Evolutionary conservation across 495 filamentous ascomycete species (phyloP), one percentile per base, ranked within the genome.

Genomic region (Cairneyella variabilis): DNA sequence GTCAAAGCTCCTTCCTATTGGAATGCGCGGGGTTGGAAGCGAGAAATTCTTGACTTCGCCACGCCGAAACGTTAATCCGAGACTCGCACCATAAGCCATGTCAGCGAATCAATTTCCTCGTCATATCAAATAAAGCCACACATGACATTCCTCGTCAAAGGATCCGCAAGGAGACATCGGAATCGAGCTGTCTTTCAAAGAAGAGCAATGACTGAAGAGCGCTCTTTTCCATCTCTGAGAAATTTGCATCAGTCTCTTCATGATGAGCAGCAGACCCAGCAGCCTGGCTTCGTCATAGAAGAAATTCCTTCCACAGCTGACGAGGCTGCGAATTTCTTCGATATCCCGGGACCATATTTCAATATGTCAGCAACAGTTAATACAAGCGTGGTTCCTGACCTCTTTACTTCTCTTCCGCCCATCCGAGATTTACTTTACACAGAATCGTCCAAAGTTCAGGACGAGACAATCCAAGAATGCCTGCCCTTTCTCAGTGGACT

Each of bases 401-500:
- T 93, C 28, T 92, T 89, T 69, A 84, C 77, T 37, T 69, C 69
- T 48, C 68, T 60, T 51, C 83, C 88, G 3, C 69, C 74, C 34
- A 76, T 97, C 60, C 75, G 70, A 51, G 92, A 97, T 68, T 47
- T 62, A 3, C 75, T 91, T 44, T 63, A 72, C 43, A 96, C 93
- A 9, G 67, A 78, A 40, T 84, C 89, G 23, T 86, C 85, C 1
- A 58, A 68, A 47, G 68, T 79, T 38, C 91, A 96, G 66, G 72
- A 82, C 41, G 72, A 83, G 43, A 90, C 85, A 0, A 70, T 86
- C 23, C 63, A 77, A 5, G 78, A 76, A 53, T 91, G 90, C 58
- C 71, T 91, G 10, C 84, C 86, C 1, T 86, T 83, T 59, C 73
- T 96, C 30, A 66, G 76, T 16, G 71, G 71, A 23, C 67, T 71